phyloP scores from a whole-genome alignment of 495 filamentous ascomycete genomes.

The Immersiella caudata region DNA sequence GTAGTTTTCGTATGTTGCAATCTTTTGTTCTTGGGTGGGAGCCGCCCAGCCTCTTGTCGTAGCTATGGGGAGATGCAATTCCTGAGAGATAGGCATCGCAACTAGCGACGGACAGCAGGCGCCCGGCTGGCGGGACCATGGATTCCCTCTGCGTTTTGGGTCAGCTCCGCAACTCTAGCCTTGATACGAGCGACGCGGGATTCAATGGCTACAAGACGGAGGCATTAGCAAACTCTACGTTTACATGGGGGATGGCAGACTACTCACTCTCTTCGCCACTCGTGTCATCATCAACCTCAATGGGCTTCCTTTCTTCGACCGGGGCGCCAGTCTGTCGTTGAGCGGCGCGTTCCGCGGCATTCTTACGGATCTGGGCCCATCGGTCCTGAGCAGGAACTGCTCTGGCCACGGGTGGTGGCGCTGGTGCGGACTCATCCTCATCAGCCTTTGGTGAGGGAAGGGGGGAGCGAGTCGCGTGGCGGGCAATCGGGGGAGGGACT shows the following conservation, averaged over 20 bases:
- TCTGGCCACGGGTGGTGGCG: conserved; percentile 26
- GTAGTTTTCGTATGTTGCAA: conserved; percentile 3
- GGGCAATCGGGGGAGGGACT: conserved; percentile 47
- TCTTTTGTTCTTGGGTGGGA: not conserved
- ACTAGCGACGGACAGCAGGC: conserved; percentile 35
- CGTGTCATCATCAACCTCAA: conserved; percentile 74
- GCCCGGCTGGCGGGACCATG: conserved; percentile 22
- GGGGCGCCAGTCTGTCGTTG: conserved; percentile 53
- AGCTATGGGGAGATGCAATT: conserved; percentile 1
- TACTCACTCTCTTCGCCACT: conserved; percentile 95
- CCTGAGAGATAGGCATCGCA: conserved; percentile 18
- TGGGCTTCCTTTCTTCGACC: conserved; percentile 59
- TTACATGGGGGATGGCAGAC: not conserved
- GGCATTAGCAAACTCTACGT: not conserved
- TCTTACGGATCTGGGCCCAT: conserved; percentile 95
- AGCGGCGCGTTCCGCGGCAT: conserved; percentile 79
- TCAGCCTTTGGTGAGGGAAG: conserved; percentile 23
- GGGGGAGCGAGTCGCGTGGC: conserved; percentile 32
- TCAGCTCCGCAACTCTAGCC: conserved; percentile 92
- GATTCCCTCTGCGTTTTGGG: conserved; percentile 58
- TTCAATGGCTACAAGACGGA: conserved; percentile 71
- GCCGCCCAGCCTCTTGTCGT: not conserved
- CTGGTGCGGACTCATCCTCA: conserved; percentile 29
- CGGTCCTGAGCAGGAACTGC: conserved; percentile 59
- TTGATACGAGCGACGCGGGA: conserved; percentile 96